Evolutionary conservation across 345 rosid species (phyloP).

Genomic region (Noccaea caerulescens): DNA sequence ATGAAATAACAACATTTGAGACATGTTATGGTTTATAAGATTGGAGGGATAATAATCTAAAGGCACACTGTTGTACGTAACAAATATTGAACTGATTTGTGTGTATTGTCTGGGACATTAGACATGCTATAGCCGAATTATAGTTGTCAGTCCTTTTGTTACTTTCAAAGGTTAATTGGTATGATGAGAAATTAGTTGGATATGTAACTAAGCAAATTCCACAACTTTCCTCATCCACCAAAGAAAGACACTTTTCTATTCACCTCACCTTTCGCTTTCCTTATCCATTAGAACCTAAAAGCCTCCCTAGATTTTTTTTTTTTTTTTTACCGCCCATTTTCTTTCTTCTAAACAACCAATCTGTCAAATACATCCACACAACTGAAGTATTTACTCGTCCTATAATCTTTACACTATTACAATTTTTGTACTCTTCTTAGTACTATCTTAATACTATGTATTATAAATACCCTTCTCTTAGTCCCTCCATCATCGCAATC

Average conservation of each 20-base stretch:
- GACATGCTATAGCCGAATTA: not conserved
- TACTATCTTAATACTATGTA: not conserved
- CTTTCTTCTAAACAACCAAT: not conserved
- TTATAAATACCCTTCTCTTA: constrained; percentile 25
- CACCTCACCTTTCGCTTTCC: constrained; percentile 42
- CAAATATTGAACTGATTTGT: not conserved
- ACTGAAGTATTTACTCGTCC: not conserved
- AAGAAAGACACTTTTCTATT: constrained; percentile 4
- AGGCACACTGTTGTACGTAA: not conserved
- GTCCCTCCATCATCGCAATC: not conserved
- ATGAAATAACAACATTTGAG: constrained; percentile 20
- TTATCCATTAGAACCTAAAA: constrained; percentile 33
- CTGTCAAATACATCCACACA: constrained; percentile 3
- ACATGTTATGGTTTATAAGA: not conserved
- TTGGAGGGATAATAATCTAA: not conserved
- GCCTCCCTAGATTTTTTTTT: not conserved
- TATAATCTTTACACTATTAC: not conserved
- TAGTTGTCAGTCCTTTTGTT: not conserved
- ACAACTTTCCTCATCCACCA: constrained; percentile 17
- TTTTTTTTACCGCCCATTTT: not conserved
- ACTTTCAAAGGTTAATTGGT: not conserved
- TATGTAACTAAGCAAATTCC: constrained; percentile 9
- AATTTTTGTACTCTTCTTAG: not conserved
- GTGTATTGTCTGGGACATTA: constrained; percentile 11
- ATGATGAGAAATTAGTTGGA: not conserved